phyloP scores from a whole-genome alignment of 2,329 filamentous ascomycete species.

The Pseudogymnoascus sp. region DNA sequence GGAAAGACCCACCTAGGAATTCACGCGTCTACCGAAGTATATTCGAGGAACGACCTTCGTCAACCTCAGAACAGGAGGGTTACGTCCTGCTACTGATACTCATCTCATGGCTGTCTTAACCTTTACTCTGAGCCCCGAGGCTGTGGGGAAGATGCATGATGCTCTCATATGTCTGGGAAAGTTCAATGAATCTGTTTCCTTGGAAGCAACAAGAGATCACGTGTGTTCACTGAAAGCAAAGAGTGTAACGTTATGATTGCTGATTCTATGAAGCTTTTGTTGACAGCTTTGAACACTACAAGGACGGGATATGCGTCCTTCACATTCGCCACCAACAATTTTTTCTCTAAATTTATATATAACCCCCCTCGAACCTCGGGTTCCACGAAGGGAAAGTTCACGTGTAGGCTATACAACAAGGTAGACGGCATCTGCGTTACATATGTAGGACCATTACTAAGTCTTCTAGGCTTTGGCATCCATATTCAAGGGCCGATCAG shows the following conservation, averaged over 20 bases:
- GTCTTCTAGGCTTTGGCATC: constrained; percentile 54
- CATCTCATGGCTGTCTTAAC: constrained; percentile 51
- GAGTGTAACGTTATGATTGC: constrained; percentile 11
- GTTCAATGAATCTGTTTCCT: constrained; percentile 69
- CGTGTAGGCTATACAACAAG: constrained; percentile 66
- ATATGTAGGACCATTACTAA: background rate
- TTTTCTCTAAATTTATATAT: constrained; percentile 67
- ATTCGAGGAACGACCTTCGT: background rate
- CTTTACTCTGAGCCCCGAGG: constrained; percentile 67
- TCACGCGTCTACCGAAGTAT: background rate
- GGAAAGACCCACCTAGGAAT: background rate
- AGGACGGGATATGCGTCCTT: constrained; percentile 73
- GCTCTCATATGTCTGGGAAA: constrained; percentile 65
- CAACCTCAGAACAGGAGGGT: background rate
- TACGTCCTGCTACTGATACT: background rate
- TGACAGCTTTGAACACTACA: constrained; percentile 70
- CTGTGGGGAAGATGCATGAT: constrained; percentile 62
- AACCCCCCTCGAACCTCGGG: constrained; percentile 31
- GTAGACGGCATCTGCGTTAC: constrained; percentile 31
- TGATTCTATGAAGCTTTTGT: constrained; percentile 45
- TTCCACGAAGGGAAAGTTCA: constrained; percentile 46
- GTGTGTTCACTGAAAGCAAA: constrained; percentile 34
- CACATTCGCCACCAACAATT: constrained; percentile 54
- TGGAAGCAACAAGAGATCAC: constrained; percentile 62
- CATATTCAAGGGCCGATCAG: constrained; percentile 60